phyloP scores from a whole-genome alignment of 805 yeast genomes.

The Candida palmyrensis region DNA sequence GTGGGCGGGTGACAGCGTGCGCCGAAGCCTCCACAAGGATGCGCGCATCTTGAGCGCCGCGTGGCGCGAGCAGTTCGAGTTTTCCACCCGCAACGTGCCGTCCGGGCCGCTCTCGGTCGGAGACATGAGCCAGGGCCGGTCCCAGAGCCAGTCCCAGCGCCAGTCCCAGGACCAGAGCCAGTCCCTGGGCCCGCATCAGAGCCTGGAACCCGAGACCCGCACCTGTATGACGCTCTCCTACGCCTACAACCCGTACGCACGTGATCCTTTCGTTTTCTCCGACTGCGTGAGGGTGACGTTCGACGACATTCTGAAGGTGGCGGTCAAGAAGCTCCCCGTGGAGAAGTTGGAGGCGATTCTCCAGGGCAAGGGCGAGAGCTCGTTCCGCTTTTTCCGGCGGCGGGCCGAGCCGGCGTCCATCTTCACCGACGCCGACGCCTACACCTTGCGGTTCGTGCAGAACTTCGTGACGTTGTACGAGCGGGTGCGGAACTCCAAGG shows the following conservation, averaged over 20 bases:
- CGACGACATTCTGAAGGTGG: constrained; percentile 19
- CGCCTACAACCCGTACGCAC: constrained; percentile 27
- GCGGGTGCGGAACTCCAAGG: constrained; percentile 23
- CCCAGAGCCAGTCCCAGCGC: not conserved
- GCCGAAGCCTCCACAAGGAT: too few relatives aligned
- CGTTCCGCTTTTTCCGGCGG: constrained; percentile 22
- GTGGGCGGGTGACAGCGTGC: too few relatives aligned
- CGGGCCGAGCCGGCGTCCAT: constrained; percentile 2
- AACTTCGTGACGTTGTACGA: constrained; percentile 27
- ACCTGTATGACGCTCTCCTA: constrained; percentile 35
- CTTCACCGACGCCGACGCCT: constrained; percentile 21
- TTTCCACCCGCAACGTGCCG: constrained; percentile 15
- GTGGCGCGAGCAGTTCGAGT: too few relatives aligned
- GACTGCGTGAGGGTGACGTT: constrained; percentile 20
- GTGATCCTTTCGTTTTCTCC: constrained; percentile 24
- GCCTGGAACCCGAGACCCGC: too few relatives aligned
- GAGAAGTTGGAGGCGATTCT: constrained; percentile 24
- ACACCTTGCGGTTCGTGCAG: constrained; percentile 27
- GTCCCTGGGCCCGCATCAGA: too few relatives aligned
- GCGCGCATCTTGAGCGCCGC: too few relatives aligned
- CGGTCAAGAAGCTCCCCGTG: constrained; percentile 17
- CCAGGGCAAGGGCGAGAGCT: constrained; percentile 16
- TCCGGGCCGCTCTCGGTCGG: constrained; percentile 3
- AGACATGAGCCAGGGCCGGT: not conserved
- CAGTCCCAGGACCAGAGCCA: not conserved